Evolutionary conservation across 305 asterid species (phyloP), one percentile per base, ranked within the genome.

Genomic region (Euphrasia arctica): DNA sequence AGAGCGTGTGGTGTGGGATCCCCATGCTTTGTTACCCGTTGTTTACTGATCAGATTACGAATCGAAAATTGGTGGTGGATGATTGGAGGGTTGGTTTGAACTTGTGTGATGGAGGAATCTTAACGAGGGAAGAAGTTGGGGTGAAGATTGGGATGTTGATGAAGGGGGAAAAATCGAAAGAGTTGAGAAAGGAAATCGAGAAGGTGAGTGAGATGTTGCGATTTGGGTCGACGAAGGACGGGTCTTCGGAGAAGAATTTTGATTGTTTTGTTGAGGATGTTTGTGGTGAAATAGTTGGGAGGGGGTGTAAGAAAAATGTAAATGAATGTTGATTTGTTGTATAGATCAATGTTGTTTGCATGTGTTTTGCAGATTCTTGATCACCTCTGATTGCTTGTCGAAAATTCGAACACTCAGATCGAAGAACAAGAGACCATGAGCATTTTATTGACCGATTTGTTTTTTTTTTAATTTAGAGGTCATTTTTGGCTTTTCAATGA

Each of bases 11-110:
- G 91, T 72, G 80, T 18, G 71, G 83, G 0, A 79, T 82, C 22
- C 83, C 83, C 22, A 74, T 85, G 83, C 70, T 80, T 43, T 80
- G 82, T 67, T 78, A 76, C 66, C 88, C 88, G 2, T 25, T 79
- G 41, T 49, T 68, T 45, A 65, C 77, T 0, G 90, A 79, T 70
- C 90, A 84, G 64, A 63, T 66, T 1, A 79, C 85, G 1, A 84
- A 84, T 14, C 32, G 83, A 54, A 79, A 81, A 51, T 2, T 84
- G 14, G 85, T 84, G 72, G 87, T 84, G 51, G 85, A 81, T 58
- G 85, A 84, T 62, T 79, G 80, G 87, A 55, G 45, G 52, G 64
- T 79, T 6, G 90, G 90, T 42, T 12, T 84, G 15, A 75, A 79
- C 74, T 63, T 81, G 2, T 74, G 83, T 58, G 85, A 79, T 2